Evolutionary conservation across 345 rosid species (phyloP), one percentile per base, ranked within the genome.

Genomic region (Populus simonii): DNA sequence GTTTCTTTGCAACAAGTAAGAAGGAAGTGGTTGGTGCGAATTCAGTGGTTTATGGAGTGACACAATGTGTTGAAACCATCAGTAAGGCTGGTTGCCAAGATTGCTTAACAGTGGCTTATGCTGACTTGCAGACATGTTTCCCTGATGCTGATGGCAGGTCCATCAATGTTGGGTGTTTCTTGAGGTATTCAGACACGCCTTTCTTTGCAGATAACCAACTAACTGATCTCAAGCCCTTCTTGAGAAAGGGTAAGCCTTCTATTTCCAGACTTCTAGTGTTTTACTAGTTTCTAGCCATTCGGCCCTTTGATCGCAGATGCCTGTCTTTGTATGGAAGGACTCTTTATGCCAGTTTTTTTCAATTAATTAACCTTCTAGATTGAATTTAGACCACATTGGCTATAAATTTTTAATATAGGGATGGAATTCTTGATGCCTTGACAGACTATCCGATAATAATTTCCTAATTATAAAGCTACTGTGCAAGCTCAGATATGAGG

Each of bases 21-120:
- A 69, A 63, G 49, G 66, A 71, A 23, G 75, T 81, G 22, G 45
- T 31, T 7, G 74, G 76, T 13, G 66, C 66, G 6, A 75, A 80
- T 3, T 59, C 70, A 29, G 66, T 74, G 3, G 84, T 81, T 8
- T 84, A 88, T 27, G 90, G 73, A 1, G 67, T 83, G 39, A 82
- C 89, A 5, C 86, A 88, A 47, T 88, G 90, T 27, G 85, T 80
- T 7, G 81, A 79, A 66, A 86, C 88, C 8, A 78, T 88, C 12
- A 72, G 63, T 22, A n/a, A 68, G 53, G 22, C 10, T 1, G 84
- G 87, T 0, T 88, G 90, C 80, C 71, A 41, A 29, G 73, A 71
- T 20, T 88, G 90, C 80, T 47, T 86, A 78, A 57, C 70, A n/a
- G 80, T 75, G 45, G 89, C 80, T 5, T 22, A 43, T 33, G 35